Evolutionary conservation across 169 alveolate species (phyloP).

Genomic region (Ichthyophthirius multifiliis): DNA sequence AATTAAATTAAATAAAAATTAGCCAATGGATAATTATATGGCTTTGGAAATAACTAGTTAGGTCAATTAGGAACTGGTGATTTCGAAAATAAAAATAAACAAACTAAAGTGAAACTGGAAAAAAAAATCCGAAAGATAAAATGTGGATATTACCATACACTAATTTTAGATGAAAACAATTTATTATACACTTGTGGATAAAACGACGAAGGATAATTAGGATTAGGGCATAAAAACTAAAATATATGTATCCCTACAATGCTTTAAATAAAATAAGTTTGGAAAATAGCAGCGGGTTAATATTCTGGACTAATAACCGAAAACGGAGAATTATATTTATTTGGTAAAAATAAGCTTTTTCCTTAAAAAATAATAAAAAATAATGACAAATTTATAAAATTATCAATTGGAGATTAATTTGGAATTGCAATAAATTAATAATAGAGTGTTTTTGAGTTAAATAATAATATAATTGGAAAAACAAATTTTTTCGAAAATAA

Average conservation of each 20-base stretch:
- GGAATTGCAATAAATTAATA: background rate
- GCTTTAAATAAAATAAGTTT: background rate
- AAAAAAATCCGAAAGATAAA: background rate
- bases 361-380: background rate
- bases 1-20: background rate
- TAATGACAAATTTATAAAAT: background rate
- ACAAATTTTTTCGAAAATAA: background rate
- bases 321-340: background rate
- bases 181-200: background rate
- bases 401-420: background rate
- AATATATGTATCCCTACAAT: background rate
- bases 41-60: background rate
- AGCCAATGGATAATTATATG: background rate
- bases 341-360: background rate
- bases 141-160: background rate
- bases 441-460: background rate
- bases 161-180: background rate
- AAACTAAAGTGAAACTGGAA: background rate
- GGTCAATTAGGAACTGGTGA: background rate
- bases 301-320: background rate
- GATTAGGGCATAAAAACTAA: background rate
- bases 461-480: background rate
- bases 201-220: slow-evolving; percentile 8
- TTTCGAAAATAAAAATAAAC: background rate
- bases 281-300: background rate